Evolutionary conservation across 441 rosid genomes (phyloP).

Genomic region (Populus hybrid): DNA sequence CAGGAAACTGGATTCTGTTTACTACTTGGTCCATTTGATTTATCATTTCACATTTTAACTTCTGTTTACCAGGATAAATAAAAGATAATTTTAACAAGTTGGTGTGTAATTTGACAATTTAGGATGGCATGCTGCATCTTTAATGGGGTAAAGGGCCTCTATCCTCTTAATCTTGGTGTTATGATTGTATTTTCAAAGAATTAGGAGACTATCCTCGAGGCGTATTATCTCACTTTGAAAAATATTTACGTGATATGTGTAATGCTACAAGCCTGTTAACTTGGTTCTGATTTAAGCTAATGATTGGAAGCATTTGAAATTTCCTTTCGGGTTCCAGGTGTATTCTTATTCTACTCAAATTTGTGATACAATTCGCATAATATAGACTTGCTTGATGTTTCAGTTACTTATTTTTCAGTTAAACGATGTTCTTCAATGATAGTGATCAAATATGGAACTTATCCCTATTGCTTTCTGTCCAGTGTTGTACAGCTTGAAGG

Average conservation of each 20-base stretch:
- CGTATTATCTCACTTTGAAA: background rate
- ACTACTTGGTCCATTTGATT: background rate
- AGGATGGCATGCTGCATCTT: background rate
- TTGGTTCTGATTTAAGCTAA: background rate
- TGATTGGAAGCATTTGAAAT: background rate
- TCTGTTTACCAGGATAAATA: background rate
- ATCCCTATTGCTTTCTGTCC: constrained; percentile 11
- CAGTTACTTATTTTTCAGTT: background rate
- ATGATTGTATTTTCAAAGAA: background rate
- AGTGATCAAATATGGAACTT: constrained; percentile 2
- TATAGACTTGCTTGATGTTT: background rate
- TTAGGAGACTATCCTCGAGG: background rate
- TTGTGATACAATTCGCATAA: background rate
- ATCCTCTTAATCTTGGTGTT: background rate
- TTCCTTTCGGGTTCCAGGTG: background rate
- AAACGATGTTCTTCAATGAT: background rate
- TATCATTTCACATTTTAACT: background rate
- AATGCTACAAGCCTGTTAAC: background rate
- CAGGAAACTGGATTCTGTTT: background rate
- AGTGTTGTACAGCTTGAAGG: constrained; percentile 80
- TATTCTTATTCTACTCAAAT: background rate
- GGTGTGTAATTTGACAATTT: background rate
- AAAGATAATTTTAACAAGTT: background rate
- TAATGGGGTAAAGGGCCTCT: background rate
- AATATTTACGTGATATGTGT: background rate